Percentiles rank a stretch among this genome's conserved stretches.
phyloP scores from a whole-genome alignment of 345 rosid genomes.

The Brassica incana region DNA sequence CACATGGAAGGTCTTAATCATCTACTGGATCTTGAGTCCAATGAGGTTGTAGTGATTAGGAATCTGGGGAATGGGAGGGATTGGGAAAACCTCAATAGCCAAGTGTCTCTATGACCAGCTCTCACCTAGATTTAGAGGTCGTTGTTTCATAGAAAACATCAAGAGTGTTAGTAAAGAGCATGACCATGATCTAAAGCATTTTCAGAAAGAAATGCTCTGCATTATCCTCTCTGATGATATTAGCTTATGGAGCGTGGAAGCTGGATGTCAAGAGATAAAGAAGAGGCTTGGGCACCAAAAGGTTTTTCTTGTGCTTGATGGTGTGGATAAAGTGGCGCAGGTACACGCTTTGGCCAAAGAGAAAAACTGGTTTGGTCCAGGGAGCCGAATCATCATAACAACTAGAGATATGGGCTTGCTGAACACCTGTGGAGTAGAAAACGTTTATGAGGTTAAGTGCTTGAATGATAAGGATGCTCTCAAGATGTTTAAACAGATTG shows the following conservation, averaged over 20 bases:
- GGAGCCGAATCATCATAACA: conserved; percentile 22
- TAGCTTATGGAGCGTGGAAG: not conserved
- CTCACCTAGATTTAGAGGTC: not conserved
- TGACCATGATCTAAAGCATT: not conserved
- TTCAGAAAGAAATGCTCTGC: not conserved
- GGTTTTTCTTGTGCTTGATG: conserved; percentile 26
- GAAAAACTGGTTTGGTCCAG: conserved; percentile 16
- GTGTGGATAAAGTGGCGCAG: not conserved
- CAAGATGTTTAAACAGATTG: conserved; percentile 14
- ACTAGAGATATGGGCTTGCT: conserved; percentile 26
- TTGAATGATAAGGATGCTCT: conserved; percentile 11
- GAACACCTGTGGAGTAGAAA: not conserved
- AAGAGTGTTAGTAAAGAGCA: not conserved
- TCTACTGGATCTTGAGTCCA: not conserved
- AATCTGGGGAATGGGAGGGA: conserved; percentile 27
- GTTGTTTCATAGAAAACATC: not conserved
- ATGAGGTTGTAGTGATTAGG: conserved; percentile 21
- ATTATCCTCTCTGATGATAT: not conserved
- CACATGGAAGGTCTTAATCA: conserved; percentile 5
- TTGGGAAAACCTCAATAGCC: conserved; percentile 29
- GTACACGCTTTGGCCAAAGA: not conserved
- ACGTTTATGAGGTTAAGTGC: conserved; percentile 4
- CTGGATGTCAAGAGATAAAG: not conserved
- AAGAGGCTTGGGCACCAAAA: not conserved
- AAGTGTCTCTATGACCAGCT: conserved; percentile 1